phyloP scores from a whole-genome alignment of 202 grass and related monocot species.

The Panicum virgatum region DNA sequence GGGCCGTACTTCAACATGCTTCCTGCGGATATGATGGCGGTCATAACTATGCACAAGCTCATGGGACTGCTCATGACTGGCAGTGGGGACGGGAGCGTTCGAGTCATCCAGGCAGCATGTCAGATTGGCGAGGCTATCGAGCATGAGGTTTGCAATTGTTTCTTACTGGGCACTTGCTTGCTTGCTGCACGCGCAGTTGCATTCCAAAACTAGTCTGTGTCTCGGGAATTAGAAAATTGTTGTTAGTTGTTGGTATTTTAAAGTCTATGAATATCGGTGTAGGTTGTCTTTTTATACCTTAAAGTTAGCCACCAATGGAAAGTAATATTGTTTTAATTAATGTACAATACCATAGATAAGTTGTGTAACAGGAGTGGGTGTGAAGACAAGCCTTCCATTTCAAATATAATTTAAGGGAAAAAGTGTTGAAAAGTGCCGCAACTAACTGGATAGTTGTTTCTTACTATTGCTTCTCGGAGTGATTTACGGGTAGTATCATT shows the following conservation, averaged over 20 bases:
- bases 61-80: conserved; percentile 90
- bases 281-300: neutral
- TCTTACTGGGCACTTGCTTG: neutral
- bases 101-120: conserved; percentile 63
- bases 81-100: conserved; percentile 61
- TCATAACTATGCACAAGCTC: conserved; percentile 97
- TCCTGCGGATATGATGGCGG: conserved; percentile 90
- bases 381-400: neutral
- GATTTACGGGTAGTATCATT: neutral
- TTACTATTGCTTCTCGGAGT: neutral
- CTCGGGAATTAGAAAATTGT: neutral
- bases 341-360: neutral
- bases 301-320: neutral
- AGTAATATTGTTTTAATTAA: neutral
- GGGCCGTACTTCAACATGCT: conserved; percentile 55
- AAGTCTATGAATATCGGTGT: neutral
- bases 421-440: neutral
- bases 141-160: conserved; percentile 63
- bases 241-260: conserved; percentile 14
- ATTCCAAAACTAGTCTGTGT: conserved; percentile 22
- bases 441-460: neutral
- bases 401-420: conserved; percentile 4
- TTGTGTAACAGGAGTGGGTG: neutral
- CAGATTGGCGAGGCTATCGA: conserved; percentile 79
- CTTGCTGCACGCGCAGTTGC: neutral